Base-by-base conservation (phyloP, 495 filamentous ascomycete species). In the Trichoderma virens region DNA sequence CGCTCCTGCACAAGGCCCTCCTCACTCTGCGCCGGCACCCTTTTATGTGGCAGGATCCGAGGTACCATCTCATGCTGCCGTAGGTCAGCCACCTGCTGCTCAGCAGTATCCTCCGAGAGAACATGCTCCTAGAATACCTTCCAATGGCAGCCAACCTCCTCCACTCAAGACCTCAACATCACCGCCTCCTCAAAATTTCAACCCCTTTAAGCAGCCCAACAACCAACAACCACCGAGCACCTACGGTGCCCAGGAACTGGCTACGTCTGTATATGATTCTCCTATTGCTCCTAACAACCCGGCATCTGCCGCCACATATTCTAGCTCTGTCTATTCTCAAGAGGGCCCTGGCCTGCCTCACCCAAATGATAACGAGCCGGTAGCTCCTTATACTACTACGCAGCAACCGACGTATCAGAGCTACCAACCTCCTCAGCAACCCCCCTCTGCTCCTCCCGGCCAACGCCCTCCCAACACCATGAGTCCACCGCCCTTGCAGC, bases 201-300 rank as follows among this genome's bases (percentile, higher is more conserved):
- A 80, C 11, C 72, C 70, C 31, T 75, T 76, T 23, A 72, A 78
- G 25, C 70, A 72, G 27, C 78, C 79, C 20, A 71, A 72, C 4
- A 67, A 71, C 13, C 73, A 73, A 30, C 67, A 70, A 64, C 80
- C 76, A 69, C 66, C 74, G 13, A 92, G 87, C 66, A 90, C 85
- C 59, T 90, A 90, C 68, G 86, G 86, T 11, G 74, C 91, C 1
- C 91, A 93, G 73, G 91, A 95, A 78, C 78, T 95, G 45, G 88
- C 89, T 35, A 92, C 91, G n/a, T 89, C 89, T 6, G 84, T 85
- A 13, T 95, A 94, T 67, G 89, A 93, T 70, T 90, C 89, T 6
- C 91, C 91, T 23, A 83, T 90, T 43, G 87, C 86, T 35, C 76
- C 80, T 45, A 81, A 82, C 60, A 79, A 81, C 61, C 70, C 76